These are phyloP conservation scores for Phytophthora sp. DNA, from an alignment of 352 stramenopile genomes.

Conservation along the genomic window DNA sequence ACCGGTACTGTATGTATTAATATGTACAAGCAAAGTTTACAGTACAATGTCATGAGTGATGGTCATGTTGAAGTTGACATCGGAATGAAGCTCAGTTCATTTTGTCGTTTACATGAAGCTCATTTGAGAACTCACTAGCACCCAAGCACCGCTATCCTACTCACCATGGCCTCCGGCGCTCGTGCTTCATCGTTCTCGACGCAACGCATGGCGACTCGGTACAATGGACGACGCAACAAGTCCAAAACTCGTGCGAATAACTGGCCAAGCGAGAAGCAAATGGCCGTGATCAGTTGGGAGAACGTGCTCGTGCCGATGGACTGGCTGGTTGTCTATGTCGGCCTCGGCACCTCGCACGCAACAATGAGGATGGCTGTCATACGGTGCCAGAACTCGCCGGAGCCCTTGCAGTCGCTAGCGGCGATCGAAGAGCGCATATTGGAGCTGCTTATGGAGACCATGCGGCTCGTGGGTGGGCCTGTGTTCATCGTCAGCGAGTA, in stretches of 20 bases:
- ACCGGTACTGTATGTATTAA: too few relatives aligned
- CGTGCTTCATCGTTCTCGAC: conserved; percentile 11
- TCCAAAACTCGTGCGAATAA: not conserved
- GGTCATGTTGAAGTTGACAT: conserved; percentile 19
- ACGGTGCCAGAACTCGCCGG: conserved; percentile 17
- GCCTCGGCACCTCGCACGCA: conserved; percentile 27
- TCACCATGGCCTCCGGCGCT: conserved; percentile 10
- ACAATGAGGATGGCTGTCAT: conserved; percentile 35
- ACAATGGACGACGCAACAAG: conserved; percentile 5
- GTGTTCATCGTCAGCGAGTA: conserved; percentile 57
- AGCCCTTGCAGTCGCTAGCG: conserved; percentile 18
- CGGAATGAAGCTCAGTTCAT: conserved; percentile 11
- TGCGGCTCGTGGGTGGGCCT: conserved; percentile 26
- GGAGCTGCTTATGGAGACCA: conserved; percentile 39
- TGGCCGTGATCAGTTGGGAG: conserved; percentile 59
- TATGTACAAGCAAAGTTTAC: too few relatives aligned
- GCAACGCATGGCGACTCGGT: conserved; percentile 7
- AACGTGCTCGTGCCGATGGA: conserved; percentile 53
- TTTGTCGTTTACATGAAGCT: conserved; percentile 4
- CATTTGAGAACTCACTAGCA: conserved; percentile 22
- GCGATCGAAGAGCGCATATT: conserved; percentile 46
- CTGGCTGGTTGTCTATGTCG: conserved; percentile 47
- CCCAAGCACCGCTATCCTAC: not conserved
- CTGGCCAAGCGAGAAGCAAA: conserved; percentile 17
- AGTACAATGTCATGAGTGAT: conserved; percentile 17